A percentile compares a stretch with the other conserved stretches of the same genome.
Evolutionary conservation across 345 rosid species (phyloP).

Genomic region (Arabis hirsuta): DNA sequence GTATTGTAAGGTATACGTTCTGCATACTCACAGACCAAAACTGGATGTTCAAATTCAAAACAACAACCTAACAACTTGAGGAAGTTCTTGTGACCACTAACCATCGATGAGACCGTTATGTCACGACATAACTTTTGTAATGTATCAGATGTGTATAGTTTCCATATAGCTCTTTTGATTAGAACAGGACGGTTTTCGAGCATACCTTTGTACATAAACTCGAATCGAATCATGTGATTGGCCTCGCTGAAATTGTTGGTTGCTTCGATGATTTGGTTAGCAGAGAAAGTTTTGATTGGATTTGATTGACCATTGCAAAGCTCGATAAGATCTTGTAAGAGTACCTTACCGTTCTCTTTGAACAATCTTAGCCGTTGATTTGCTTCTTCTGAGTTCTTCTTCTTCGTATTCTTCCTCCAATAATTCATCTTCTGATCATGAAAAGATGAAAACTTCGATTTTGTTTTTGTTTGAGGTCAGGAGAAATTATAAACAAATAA

Average conservation of each 20-base stretch:
- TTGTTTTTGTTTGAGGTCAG: neutral
- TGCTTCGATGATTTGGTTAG: conserved; percentile 33
- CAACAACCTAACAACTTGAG: conserved; percentile 40
- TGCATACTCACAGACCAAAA: conserved; percentile 40
- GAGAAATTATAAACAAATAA: neutral
- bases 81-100: conserved; percentile 41
- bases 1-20: conserved; percentile 34
- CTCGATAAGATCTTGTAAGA: conserved; percentile 38
- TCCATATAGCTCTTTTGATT: conserved; percentile 35
- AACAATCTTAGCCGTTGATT: conserved; percentile 29
- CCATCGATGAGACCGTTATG: conserved; percentile 38
- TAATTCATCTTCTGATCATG: conserved; percentile 24
- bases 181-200: conserved; percentile 38
- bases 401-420: conserved; percentile 27
- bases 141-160: conserved; percentile 30
- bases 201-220: conserved; percentile 39
- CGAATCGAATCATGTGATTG: conserved; percentile 26
- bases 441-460: neutral
- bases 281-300: conserved; percentile 36
- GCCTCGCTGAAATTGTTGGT: conserved; percentile 34
- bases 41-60: conserved; percentile 40
- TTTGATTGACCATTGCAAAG: conserved; percentile 39
- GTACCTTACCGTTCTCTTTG: conserved; percentile 32
- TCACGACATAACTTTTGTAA: conserved; percentile 33
- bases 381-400: conserved; percentile 30